A percentile compares a stretch with the other conserved stretches of the same genome.
These are phyloP conservation scores for Suillus brevipes DNA, from an alignment of 768 basidiomycete genomes.

Conservation along the genomic window DNA sequence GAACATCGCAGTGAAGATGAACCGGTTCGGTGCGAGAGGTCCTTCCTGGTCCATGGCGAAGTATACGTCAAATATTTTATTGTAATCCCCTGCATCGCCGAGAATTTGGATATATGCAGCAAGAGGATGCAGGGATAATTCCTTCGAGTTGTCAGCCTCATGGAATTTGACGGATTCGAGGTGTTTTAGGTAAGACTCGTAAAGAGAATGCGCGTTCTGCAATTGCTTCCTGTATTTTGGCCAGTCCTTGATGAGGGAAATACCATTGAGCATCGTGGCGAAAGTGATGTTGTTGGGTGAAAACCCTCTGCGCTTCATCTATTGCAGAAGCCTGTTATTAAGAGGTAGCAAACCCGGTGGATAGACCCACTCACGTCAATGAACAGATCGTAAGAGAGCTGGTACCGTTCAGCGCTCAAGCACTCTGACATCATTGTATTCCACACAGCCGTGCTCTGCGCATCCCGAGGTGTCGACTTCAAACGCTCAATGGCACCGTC, in stretches of 20 bases:
- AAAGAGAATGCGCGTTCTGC: conserved; percentile 57
- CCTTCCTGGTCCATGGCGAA: conserved; percentile 66
- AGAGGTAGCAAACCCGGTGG: conserved; percentile 5
- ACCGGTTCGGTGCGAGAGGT: conserved; percentile 56
- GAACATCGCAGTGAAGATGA: conserved; percentile 69
- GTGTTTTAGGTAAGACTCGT: conserved; percentile 55
- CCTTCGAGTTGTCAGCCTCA: conserved; percentile 47
- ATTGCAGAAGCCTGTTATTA: conserved; percentile 4
- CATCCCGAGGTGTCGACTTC: conserved; percentile 68
- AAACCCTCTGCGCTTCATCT: conserved; percentile 89
- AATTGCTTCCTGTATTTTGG: conserved; percentile 57
- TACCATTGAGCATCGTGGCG: conserved; percentile 66
- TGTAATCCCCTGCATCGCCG: conserved; percentile 55
- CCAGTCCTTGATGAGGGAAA: conserved; percentile 66
- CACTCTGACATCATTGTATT: conserved; percentile 73
- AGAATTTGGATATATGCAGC: conserved; percentile 68
- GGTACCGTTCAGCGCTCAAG: conserved; percentile 55
- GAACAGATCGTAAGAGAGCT: conserved; percentile 65
- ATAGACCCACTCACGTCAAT: conserved; percentile 54
- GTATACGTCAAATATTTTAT: conserved; percentile 76
- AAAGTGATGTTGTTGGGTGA: conserved; percentile 68
- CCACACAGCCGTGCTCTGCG: conserved; percentile 77
- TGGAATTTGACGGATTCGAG: conserved; percentile 48
- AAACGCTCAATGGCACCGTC: conserved; percentile 66
- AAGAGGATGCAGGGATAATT: conserved; percentile 48